Percentiles rank a stretch among this genome's conserved stretches.
These are phyloP conservation scores for Raddia distichophylla DNA, from an alignment of 176 grass and related monocot species.

Conservation along the genomic window DNA sequence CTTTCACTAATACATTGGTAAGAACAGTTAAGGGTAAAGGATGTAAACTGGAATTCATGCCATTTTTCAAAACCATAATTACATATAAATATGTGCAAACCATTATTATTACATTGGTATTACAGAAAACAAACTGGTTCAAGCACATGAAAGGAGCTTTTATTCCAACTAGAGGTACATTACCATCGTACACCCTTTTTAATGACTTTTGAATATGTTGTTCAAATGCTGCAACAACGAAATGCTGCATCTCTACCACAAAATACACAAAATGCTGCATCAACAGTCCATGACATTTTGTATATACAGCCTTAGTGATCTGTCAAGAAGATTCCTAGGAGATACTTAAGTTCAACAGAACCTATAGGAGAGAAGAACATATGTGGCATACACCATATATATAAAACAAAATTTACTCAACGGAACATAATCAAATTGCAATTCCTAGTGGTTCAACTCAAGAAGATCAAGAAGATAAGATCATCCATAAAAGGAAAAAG, in stretches of 20 bases:
- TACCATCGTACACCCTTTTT: not conserved
- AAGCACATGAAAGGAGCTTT: not conserved
- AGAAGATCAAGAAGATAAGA: conserved; percentile 52
- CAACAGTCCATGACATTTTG: not conserved
- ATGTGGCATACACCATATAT: conserved; percentile 19
- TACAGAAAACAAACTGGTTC: not conserved
- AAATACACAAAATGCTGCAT: not conserved
- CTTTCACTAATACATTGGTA: not conserved
- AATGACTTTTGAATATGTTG: not conserved
- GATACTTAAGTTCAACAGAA: not conserved
- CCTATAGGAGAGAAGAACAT: conserved; percentile 18
- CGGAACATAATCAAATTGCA: conserved; percentile 32
- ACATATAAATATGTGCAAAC: not conserved
- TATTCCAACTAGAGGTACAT: not conserved
- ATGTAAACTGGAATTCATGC: not conserved
- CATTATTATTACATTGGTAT: not conserved
- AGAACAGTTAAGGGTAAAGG: not conserved
- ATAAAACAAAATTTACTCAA: conserved; percentile 38
- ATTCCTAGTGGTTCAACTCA: conserved; percentile 36
- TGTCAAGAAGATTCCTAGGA: conserved; percentile 20
- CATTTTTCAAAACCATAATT: not conserved
- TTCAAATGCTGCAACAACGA: no score
- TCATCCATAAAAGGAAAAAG: conserved; percentile 45
- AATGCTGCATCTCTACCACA: not conserved
- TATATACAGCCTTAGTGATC: not conserved